Conservation (phyloP, 805 yeast genomes). For the Kodamaea sagamina region DNA sequence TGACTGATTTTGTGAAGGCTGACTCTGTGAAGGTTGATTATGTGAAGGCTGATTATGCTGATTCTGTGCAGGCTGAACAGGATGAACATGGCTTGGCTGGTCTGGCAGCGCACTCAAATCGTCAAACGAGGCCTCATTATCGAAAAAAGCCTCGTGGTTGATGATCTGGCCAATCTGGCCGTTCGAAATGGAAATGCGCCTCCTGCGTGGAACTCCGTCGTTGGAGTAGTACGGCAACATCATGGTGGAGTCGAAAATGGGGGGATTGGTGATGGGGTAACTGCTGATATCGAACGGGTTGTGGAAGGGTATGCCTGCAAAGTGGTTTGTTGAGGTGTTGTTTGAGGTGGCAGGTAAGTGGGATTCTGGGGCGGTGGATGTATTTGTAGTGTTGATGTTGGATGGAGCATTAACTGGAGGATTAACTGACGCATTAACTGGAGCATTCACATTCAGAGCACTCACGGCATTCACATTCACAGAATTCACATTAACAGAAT, state of each 20-base stretch:
- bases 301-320: constrained; percentile 25
- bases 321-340: not conserved
- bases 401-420: no score
- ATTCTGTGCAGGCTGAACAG: no score
- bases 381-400: not conserved
- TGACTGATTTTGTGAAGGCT: not conserved
- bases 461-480: no score
- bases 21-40: constrained; percentile 7
- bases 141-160: constrained; percentile 43
- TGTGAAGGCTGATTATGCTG: constrained; percentile 1
- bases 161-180: constrained; percentile 82
- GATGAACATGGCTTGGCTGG: not conserved
- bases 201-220: constrained; percentile 43
- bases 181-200: constrained; percentile 79
- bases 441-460: no score
- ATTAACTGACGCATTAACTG: no score
- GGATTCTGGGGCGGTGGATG: not conserved
- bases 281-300: constrained; percentile 41
- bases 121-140: constrained; percentile 26
- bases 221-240: constrained; percentile 33
- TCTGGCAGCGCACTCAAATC: constrained; percentile 13
- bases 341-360: not conserved
- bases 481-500: no score
- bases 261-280: constrained; percentile 50
- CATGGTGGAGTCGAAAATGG: constrained; percentile 46